Conservation (phyloP, 305 asterid species). For the Solanum chacoense region DNA sequence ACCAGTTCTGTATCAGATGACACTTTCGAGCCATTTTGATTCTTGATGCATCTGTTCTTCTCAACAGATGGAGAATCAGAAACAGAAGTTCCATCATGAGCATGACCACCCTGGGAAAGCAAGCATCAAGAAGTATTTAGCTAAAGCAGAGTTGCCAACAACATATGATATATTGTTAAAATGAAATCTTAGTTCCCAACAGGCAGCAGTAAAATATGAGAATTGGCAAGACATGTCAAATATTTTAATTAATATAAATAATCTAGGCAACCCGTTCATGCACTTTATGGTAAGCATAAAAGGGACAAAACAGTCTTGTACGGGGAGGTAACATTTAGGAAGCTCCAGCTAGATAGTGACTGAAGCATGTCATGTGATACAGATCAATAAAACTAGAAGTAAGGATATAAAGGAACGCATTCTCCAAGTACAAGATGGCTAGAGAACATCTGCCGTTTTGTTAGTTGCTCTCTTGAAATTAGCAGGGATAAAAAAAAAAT, state of each 20-base stretch:
- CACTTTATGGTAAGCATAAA: not conserved
- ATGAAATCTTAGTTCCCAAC: not conserved
- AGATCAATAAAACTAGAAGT: not conserved
- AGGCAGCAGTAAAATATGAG: not conserved
- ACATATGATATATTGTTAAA: constrained; percentile 1
- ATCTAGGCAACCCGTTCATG: not conserved
- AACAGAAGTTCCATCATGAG: constrained; percentile 29
- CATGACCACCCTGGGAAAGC: constrained; percentile 34
- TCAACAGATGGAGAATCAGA: constrained; percentile 29
- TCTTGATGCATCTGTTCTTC: constrained; percentile 29
- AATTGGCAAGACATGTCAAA: not conserved
- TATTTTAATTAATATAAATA: not conserved
- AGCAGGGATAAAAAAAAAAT: not conserved
- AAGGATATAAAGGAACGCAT: not conserved
- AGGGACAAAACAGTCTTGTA: not conserved
- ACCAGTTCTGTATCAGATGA: constrained; percentile 27
- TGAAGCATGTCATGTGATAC: not conserved
- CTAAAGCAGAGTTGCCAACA: constrained; percentile 8
- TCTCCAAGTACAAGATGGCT: not conserved
- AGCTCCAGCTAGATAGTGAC: constrained; percentile 1
- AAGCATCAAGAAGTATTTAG: constrained; percentile 10
- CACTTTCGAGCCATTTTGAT: constrained; percentile 24
- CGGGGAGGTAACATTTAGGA: not conserved
- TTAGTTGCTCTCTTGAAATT: not conserved
- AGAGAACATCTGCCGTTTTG: not conserved